phyloP scores from a whole-genome alignment of 2,329 filamentous ascomycete genomes.

The Colletotrichum tamarilloi region DNA sequence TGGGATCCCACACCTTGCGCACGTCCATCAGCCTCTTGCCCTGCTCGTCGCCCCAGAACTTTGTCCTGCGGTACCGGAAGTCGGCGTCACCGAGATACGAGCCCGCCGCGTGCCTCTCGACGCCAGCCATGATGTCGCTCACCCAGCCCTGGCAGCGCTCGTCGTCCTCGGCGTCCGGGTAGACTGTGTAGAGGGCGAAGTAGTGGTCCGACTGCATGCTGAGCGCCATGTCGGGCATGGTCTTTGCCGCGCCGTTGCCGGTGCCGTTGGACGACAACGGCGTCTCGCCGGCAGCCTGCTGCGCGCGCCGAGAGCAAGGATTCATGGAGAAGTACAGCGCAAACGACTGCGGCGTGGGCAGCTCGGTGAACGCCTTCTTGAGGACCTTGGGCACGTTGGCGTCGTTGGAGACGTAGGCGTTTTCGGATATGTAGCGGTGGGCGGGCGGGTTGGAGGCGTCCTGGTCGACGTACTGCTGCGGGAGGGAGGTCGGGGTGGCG shows the following conservation, averaged over 20 bases:
- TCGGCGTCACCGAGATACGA: conserved; percentile 67
- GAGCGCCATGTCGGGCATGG: conserved; percentile 62
- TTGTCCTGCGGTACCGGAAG: conserved; percentile 58
- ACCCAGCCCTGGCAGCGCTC: conserved; percentile 56
- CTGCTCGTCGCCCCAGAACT: conserved; percentile 59
- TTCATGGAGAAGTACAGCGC: conserved; percentile 63
- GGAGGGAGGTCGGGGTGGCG: conserved; percentile 50
- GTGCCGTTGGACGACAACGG: conserved; percentile 43
- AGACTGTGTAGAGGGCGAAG: conserved; percentile 63
- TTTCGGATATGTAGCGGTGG: conserved; percentile 62
- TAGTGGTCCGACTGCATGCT: conserved; percentile 68
- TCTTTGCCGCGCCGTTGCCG: background rate
- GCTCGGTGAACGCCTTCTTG: conserved; percentile 57
- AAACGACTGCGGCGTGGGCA: conserved; percentile 57
- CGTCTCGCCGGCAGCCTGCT: background rate
- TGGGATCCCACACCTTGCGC: conserved; percentile 55
- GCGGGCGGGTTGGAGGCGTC: conserved; percentile 56
- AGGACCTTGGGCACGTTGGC: conserved; percentile 56
- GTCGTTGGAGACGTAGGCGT: conserved; percentile 60
- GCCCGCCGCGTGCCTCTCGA: conserved; percentile 55
- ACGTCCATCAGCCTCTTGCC: conserved; percentile 55
- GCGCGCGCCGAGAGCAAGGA: conserved; percentile 50
- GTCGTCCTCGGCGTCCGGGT: conserved; percentile 59
- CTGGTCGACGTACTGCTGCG: conserved; percentile 55
- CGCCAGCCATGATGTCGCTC: conserved; percentile 48